A percentile compares a stretch with the other conserved stretches of the same genome.
phyloP scores from a whole-genome alignment of 306 rosid genomes.

The Neltuma alba region DNA sequence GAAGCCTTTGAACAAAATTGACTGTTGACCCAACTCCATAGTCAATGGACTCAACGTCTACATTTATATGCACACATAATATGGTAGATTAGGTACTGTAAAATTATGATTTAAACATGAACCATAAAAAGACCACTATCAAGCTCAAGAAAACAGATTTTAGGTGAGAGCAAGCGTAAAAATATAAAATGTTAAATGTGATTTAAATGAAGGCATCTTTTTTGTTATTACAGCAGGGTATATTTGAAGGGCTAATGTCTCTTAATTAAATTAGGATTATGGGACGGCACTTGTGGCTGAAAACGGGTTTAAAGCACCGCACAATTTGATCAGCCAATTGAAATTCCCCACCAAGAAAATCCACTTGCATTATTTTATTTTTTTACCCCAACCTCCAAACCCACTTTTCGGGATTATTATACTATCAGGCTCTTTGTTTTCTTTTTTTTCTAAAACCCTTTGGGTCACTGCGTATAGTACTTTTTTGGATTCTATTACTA shows the following conservation, averaged over 20 bases:
- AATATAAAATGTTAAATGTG: neutral
- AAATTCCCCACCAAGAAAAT: neutral
- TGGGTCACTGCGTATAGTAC: no score
- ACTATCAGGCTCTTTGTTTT: no score
- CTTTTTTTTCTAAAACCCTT: no score
- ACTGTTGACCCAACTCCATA: neutral
- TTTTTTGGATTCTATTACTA: no score
- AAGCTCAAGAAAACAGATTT: neutral
- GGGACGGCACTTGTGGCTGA: neutral
- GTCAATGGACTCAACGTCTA: neutral
- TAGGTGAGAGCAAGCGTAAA: neutral
- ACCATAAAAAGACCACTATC: neutral
- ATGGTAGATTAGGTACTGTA: neutral
- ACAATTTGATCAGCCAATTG: neutral
- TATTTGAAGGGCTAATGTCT: neutral
- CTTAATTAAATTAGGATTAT: neutral
- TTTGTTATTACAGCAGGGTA: neutral
- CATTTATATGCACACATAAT: neutral
- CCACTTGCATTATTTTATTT: neutral
- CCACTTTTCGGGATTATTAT: neutral
- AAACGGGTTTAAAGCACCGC: neutral
- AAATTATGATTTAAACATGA: neutral
- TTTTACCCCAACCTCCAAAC: neutral
- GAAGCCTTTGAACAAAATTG: neutral
- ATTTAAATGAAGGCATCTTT: neutral